Conservation (phyloP, 345 rosid species). For the Aurinia saxatilis region DNA sequence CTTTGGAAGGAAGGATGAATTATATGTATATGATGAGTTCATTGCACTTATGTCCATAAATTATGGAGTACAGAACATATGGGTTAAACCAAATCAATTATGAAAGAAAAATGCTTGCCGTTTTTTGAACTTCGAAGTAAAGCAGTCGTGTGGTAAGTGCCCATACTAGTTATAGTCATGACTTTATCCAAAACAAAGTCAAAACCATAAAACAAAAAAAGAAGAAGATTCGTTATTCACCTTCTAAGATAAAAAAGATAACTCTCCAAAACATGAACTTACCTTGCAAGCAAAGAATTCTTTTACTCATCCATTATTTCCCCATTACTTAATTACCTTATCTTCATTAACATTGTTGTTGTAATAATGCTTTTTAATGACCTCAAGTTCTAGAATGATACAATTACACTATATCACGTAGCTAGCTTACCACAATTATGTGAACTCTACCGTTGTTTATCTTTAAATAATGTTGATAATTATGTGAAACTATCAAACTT, state of each 20-base stretch:
- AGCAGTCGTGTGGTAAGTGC: slow-evolving; percentile 23
- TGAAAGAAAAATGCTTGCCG: neutral
- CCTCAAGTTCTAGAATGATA: slow-evolving; percentile 4
- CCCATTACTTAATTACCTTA: slow-evolving; percentile 16
- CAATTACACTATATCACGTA: neutral
- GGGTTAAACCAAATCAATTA: neutral
- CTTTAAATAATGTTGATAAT: too few relatives aligned
- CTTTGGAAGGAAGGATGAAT: too few relatives aligned
- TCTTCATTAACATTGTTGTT: slow-evolving; percentile 18
- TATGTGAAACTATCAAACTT: neutral
- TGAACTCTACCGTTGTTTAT: neutral
- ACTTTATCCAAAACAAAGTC: slow-evolving; percentile 3
- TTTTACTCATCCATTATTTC: slow-evolving; percentile 19
- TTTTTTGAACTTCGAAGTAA: slow-evolving; percentile 10
- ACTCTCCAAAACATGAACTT: slow-evolving; percentile 27
- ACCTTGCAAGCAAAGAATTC: slow-evolving; percentile 34
- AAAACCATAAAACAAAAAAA: slow-evolving; percentile 13
- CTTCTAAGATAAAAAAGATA: slow-evolving; percentile 22
- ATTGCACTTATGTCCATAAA: too few relatives aligned
- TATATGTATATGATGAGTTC: too few relatives aligned
- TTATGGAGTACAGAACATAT: too few relatives aligned
- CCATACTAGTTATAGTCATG: neutral
- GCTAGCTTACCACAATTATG: neutral
- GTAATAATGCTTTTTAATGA: neutral
- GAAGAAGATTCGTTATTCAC: slow-evolving; percentile 24